Evolutionary conservation across 2,329 filamentous ascomycete genomes (phyloP), one percentile per base, ranked within the genome.

Genomic region (Cylindrodendrum hubeiense): DNA sequence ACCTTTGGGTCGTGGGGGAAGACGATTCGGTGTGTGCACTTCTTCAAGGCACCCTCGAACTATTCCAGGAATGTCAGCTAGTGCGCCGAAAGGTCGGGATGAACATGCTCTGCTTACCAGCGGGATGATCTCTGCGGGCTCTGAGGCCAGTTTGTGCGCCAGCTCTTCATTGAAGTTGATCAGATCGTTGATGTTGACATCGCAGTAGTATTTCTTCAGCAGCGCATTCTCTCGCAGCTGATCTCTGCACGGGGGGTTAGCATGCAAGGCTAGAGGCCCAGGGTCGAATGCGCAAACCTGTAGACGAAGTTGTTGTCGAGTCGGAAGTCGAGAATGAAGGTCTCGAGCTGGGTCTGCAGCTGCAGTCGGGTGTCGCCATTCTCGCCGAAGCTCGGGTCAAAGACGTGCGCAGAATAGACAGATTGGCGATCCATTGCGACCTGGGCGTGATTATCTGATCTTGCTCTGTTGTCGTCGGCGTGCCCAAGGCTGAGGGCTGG

Each of bases 91-190:
- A 21, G 26, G n/a, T 28, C 22, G 9, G 21, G 22, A 34, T 5
- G 19, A 24, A 33, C 6, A 33, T 39, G 34, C 8, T 6, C 15
- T 60, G 13, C 89, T 67, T 83, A 97, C 95, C 58, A 98, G 84
- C 65, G 96, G 95, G 64, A 99, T 96, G 60, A 97, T 92, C 62
- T 98, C 95, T 49, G 91, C 92, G 4, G 96, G 97, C 77, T 98
- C 94, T 52, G 93, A 96, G 21, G 92, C 93, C 67, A 99, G 86
- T 76, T 91, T 90, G 79, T 98, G 93, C 28, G 95, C 96, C 65
- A 99, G 86, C 79, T 98, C 94, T 81, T 98, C 95, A 76, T 97
- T 96, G 82, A 95, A 98, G 67, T 92, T 96, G 79, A 98, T 98
- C 64, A 99, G 84, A 79, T 99, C 95, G 67, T 93, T 93, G 73